These are phyloP conservation scores for Volvox carteri DNA, from an alignment of 163 green algal genomes.

Conservation along the genomic window DNA sequence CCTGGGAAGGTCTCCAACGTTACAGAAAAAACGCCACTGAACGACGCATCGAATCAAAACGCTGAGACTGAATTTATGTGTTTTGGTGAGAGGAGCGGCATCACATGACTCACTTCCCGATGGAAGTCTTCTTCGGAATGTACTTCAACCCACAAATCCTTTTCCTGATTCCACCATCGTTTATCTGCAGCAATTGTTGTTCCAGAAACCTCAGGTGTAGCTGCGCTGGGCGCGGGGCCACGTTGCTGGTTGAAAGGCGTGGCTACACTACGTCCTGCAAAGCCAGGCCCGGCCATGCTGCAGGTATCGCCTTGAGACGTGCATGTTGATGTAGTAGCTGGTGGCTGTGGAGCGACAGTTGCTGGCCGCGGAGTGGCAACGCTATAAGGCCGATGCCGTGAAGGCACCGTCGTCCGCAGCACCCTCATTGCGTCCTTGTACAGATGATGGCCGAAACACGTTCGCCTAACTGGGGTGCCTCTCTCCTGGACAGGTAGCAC, in stretches of 20 bases:
- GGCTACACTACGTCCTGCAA: not conserved
- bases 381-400: not conserved
- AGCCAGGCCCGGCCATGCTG: not conserved
- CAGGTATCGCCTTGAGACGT: conserved; percentile 6
- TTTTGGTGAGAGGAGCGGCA: too few relatives aligned
- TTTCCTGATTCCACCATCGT: conserved; percentile 68
- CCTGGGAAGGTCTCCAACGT: too few relatives aligned
- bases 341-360: not conserved
- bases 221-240: not conserved
- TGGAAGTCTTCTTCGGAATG: conserved; percentile 66
- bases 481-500: not conserved
- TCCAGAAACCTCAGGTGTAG: not conserved
- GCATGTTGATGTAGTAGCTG: not conserved
- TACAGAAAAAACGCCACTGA: too few relatives aligned
- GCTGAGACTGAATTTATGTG: too few relatives aligned
- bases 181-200: not conserved
- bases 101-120: conserved; percentile 35
- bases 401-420: conserved; percentile 7
- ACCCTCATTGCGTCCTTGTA: conserved; percentile 13
- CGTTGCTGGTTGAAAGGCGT: not conserved
- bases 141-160: conserved; percentile 67
- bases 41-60: too few relatives aligned
- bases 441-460: not conserved
- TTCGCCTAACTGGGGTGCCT: too few relatives aligned
- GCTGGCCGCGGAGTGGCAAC: not conserved